Percentiles rank a stretch among this genome's conserved stretches.
Conservation (phyloP, 2,329 filamentous ascomycete genomes). For the Boeremia exigua region DNA sequence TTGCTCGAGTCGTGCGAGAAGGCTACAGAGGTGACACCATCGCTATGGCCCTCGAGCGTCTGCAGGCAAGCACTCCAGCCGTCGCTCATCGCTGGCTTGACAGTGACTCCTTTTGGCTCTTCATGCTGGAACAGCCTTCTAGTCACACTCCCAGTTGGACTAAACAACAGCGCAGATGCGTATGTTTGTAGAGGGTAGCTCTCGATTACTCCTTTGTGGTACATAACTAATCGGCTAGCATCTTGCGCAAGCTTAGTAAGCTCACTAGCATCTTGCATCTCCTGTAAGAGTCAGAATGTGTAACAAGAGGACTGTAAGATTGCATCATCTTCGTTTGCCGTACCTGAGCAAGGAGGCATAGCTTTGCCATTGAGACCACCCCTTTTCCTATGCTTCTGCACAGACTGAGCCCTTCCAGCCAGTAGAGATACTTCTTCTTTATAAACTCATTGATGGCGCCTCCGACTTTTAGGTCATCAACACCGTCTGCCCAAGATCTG, state of each 20-base stretch:
- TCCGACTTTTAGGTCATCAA: too few species aligned
- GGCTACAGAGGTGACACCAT: slow-evolving; percentile 22
- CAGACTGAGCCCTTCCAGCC: too few species aligned
- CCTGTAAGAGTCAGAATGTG: neutral
- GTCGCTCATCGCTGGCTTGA: slow-evolving; percentile 16
- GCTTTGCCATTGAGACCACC: neutral
- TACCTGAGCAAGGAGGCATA: neutral
- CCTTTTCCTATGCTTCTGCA: neutral
- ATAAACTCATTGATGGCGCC: too few species aligned
- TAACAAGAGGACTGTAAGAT: neutral
- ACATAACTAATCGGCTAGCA: slow-evolving; percentile 19
- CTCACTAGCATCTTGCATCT: neutral
- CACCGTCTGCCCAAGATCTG: too few species aligned
- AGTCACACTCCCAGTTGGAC: slow-evolving; percentile 24
- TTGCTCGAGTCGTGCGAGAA: slow-evolving; percentile 29
- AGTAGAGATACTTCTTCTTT: too few species aligned
- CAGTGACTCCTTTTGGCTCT: slow-evolving; percentile 21
- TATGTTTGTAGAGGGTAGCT: slow-evolving; percentile 32
- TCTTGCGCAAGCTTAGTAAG: neutral
- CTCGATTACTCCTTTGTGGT: slow-evolving; percentile 26
- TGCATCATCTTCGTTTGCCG: neutral
- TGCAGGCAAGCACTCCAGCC: slow-evolving; percentile 12
- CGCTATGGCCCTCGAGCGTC: slow-evolving; percentile 24
- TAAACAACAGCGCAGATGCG: slow-evolving; percentile 30
- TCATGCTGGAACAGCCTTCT: slow-evolving; percentile 22